Percentiles rank a stretch among this genome's conserved stretches.
Conservation (phyloP, 176 grass and related monocot genomes). For the Carex parvula region DNA sequence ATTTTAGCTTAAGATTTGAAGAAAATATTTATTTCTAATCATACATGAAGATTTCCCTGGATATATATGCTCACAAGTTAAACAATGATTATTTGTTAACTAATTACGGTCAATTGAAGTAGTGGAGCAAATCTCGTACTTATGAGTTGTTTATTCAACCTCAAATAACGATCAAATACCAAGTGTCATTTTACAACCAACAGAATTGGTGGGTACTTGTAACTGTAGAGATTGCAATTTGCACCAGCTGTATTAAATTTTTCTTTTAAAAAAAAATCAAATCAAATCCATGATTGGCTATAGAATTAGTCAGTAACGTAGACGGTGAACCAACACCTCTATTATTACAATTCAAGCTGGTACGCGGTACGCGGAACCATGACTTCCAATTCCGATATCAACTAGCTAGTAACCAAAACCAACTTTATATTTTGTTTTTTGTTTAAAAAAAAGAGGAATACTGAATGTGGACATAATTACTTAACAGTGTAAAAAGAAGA, state of each 20-base stretch:
- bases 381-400: not conserved
- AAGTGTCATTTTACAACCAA: constrained; percentile 19
- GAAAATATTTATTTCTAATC: not conserved
- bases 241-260: not conserved
- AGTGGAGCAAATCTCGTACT: not conserved
- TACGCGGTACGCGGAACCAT: not conserved
- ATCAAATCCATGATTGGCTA: not conserved
- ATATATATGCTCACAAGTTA: not conserved
- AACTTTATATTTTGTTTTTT: not conserved
- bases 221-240: constrained; percentile 21
- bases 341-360: not conserved
- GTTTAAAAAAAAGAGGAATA: too few relatives aligned
- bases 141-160: not conserved
- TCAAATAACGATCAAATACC: not conserved
- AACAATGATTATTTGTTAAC: not conserved
- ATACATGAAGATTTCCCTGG: not conserved
- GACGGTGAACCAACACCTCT: constrained; percentile 13
- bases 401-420: not conserved
- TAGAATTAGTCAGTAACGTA: not conserved
- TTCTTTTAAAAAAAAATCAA: too few relatives aligned
- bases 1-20: too few relatives aligned
- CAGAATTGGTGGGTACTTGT: not conserved
- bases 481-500: too few relatives aligned
- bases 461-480: too few relatives aligned
- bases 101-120: constrained; percentile 16